Base-by-base conservation (phyloP, 176 grass and related monocot species). In the Carex scoparia region DNA sequence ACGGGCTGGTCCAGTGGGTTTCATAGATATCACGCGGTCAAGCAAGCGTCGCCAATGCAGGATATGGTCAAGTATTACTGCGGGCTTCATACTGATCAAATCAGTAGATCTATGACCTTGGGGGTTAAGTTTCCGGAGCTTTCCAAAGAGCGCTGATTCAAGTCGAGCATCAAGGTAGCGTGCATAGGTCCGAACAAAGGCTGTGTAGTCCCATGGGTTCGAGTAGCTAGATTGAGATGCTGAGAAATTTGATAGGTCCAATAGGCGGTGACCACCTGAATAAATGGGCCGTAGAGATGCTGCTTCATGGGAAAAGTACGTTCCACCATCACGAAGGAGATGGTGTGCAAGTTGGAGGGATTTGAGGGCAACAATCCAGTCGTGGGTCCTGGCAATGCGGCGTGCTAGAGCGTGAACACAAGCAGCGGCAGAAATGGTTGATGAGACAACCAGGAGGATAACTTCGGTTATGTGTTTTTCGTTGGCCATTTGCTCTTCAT, bases 281-380 rank as follows among this genome's bases (percentile, higher is more conserved):
- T 51, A 19, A 7, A 42, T 11, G 10, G 74, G 74, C 12, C 37
- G n/a, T 81, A 84, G 80, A 12, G 44, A 60, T 51, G 64, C 42
- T n/a, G 71, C 85, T 69, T 90, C 85, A 49, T 66, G 58, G 51
- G 54, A 84, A 59, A 87, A 87, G 53, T 71, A 42, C 7, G 84
- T 49, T 32, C 88, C 79, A 65, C 69, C 88, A 10, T 90, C 59
- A 10, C 64, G 54, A 64, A 90, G 70, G 15, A 70, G 54, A 83
- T 82, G 85, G 55, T 69, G 66, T 44, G 37, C 65, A 37, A 90
- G 48, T 48, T 61, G 18, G 72, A 90, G 88, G 61, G 85, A 69
- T 85, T 90, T 90, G 63, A 90, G 70, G 70, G 88, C 88, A 82
- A 90, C 88, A 67, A 84, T 19, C 84, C 84, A 90, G 56, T 84